A percentile compares a stretch with the other conserved stretches of the same genome.
These are phyloP conservation scores for Epichloe brachyelytri DNA, from an alignment of 2,329 filamentous ascomycete species.

Conservation along the genomic window DNA sequence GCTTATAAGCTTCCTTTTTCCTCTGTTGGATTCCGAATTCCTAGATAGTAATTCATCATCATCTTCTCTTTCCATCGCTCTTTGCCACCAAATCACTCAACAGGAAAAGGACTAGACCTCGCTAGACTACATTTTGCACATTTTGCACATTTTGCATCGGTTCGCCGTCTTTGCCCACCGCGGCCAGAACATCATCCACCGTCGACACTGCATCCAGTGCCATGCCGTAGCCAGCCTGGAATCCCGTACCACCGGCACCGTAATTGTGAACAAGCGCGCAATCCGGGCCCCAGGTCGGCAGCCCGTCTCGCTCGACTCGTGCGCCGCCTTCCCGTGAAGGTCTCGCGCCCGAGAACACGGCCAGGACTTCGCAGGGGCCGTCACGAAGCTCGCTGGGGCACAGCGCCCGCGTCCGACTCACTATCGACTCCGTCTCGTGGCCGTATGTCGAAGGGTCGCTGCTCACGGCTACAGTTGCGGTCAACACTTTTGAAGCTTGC, in stretches of 20 bases:
- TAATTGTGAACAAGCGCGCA: constrained; percentile 27
- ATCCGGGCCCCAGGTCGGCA: constrained; percentile 12
- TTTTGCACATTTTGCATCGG: too few relatives aligned
- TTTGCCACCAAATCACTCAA: too few relatives aligned
- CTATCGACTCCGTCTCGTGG: constrained; percentile 24
- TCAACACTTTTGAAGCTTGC: neutral
- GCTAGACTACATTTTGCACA: too few relatives aligned
- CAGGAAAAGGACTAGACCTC: too few relatives aligned
- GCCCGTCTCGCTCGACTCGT: constrained; percentile 29
- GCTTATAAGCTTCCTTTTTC: too few relatives aligned
- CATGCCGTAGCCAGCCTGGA: constrained; percentile 30
- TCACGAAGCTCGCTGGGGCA: constrained; percentile 16
- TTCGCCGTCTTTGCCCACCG: neutral
- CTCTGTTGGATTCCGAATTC: too few relatives aligned
- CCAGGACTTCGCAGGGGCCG: constrained; percentile 17
- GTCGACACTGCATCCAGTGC: constrained; percentile 21
- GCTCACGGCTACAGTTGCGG: neutral
- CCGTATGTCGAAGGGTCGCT: constrained; percentile 23
- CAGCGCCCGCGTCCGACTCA: constrained; percentile 21
- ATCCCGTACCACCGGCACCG: constrained; percentile 32
- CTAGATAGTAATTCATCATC: too few relatives aligned
- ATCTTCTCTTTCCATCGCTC: too few relatives aligned
- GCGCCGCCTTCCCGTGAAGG: constrained; percentile 27
- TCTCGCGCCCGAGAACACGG: constrained; percentile 19
- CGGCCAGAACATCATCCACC: constrained; percentile 15